Conservation (phyloP, 148 eudicot genomes). For the Nyssa sinensis region DNA sequence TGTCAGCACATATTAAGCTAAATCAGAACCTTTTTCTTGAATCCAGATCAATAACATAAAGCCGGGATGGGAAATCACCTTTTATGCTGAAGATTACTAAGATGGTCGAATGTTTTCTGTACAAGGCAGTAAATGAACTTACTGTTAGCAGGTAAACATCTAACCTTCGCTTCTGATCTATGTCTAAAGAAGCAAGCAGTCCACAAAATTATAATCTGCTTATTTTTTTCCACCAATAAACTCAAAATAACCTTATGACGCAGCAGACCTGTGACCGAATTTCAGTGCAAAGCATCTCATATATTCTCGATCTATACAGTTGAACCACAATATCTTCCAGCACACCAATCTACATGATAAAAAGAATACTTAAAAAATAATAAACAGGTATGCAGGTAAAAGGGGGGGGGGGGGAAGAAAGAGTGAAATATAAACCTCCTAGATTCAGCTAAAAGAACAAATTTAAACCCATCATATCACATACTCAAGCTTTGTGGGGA, state of each 20-base stretch:
- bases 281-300: constrained; percentile 38
- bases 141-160: constrained; percentile 3
- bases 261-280: constrained; percentile 58
- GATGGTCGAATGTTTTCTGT: constrained; percentile 45
- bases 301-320: constrained; percentile 49
- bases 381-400: neutral
- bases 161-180: neutral
- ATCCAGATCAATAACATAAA: neutral
- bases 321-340: constrained; percentile 54
- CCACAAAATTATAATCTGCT: neutral
- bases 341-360: constrained; percentile 46
- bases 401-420: neutral
- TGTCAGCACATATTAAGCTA: constrained; percentile 13
- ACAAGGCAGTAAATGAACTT: constrained; percentile 19
- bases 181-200: constrained; percentile 1
- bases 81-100: constrained; percentile 35
- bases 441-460: neutral
- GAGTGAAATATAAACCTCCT: neutral
- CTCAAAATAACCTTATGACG: constrained; percentile 15
- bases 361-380: constrained; percentile 9
- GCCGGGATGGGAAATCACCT: constrained; percentile 38
- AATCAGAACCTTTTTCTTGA: neutral
- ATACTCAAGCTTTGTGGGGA: neutral
- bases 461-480: neutral
- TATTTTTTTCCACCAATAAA: neutral